phyloP scores from a whole-genome alignment of 228 moss, liverwort and hornwort genomes.

The Sphagnum magellanicum region DNA sequence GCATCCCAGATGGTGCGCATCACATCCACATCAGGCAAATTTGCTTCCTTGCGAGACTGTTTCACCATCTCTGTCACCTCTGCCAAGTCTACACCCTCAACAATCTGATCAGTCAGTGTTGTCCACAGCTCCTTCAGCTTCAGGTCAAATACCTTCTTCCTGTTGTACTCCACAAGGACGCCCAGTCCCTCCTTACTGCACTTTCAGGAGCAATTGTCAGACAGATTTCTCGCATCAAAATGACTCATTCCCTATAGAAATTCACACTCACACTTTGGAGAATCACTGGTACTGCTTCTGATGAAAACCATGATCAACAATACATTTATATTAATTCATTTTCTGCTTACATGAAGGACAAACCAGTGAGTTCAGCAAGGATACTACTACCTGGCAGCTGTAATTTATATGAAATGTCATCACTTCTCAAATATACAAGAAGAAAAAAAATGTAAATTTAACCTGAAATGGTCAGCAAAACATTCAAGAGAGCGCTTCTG shows the following conservation, averaged over 20 bases:
- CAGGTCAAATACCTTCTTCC: constrained; percentile 97
- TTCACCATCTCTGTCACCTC: constrained; percentile 97
- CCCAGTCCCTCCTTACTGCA: constrained; percentile 93
- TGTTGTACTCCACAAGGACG: constrained; percentile 91
- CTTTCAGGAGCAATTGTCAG: background rate
- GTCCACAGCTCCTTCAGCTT: constrained; percentile 86
- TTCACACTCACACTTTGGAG: no score
- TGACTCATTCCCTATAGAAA: no score
- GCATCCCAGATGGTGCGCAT: constrained; percentile 96
- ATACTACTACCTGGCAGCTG: no score
- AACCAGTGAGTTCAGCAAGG: no score
- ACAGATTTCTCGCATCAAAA: background rate
- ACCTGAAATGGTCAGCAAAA: constrained; percentile 96
- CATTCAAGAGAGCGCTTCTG: constrained; percentile 90
- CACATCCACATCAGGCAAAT: constrained; percentile 87
- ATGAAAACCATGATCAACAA: no score
- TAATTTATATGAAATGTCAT: no score
- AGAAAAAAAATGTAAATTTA: background rate
- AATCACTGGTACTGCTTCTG: no score
- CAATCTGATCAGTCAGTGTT: constrained; percentile 72
- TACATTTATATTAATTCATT: no score
- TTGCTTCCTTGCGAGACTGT: constrained; percentile 67
- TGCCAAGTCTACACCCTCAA: constrained; percentile 64
- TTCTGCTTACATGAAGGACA: no score
- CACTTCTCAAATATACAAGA: background rate